Evolutionary conservation across 2,329 filamentous ascomycete genomes (phyloP), one percentile per base, ranked within the genome.

Genomic region (Colletotrichum destructivum): DNA sequence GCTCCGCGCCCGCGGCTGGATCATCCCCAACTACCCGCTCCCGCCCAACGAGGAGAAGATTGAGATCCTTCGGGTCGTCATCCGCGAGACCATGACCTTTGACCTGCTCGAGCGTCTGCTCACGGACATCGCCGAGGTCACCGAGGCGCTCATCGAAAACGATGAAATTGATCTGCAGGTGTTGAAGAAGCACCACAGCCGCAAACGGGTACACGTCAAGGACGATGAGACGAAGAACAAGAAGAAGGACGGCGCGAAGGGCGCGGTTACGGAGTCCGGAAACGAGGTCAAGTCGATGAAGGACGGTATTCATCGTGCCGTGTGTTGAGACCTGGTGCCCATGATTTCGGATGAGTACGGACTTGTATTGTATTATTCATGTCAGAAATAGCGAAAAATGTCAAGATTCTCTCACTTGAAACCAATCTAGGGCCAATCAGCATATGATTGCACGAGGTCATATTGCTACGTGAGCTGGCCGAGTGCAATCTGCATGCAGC

Each of bases 1-100:
- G 51, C 80, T 93, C 66, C 85, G 91, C 16, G 88, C 89, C 5
- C 90, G 90, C 77, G 90, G 92, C 80, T 93, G 92, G 83, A 93
- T 93, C 71, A 90, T 93, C 69, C 91, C 91, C 26, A 93, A 93
- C 82, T 93, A 93, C 78, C 87, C 89, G 1, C 83, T 93, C 6
- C 91, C 91, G 11, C 90, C 90, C 0, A 84, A 83, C 54, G 89
- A 90, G 77, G 87, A 91, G 18, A 83, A 87, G 64, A 91, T 83
- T 0, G 90, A 93, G 79, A 93, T 93, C 72, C 80, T 93, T 64
- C 84, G 91, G n/a, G 86, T 93, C 0, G 91, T 93, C 3, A 85
- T 93, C 8, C 85, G 91, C 56, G 91, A 93, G 80, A 89, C 84
- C 75, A 89, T 93, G 88, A 89, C 86, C n/a, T 81, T 92, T n/a